Conservation (phyloP, 352 stramenopile species). For the Phytopythium oedochilum region DNA sequence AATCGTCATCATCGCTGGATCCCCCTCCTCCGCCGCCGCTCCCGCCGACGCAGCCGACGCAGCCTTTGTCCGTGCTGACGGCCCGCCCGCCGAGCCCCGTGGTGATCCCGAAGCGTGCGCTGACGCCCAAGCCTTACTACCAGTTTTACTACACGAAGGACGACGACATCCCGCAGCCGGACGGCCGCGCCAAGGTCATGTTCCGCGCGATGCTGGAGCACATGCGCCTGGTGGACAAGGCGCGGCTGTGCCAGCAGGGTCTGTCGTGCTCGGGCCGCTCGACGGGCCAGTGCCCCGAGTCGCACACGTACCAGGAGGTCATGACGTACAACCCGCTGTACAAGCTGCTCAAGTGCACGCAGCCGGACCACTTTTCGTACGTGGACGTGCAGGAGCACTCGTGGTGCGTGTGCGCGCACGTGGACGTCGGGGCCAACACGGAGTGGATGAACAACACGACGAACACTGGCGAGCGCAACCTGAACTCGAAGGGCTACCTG, state of each 20-base stretch:
- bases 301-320: conserved; percentile 43
- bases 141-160: conserved; percentile 29
- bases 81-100: conserved; percentile 3
- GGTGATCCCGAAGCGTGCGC: conserved; percentile 11
- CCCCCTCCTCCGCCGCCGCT: conserved; percentile 2
- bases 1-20: too few species aligned
- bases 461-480: conserved; percentile 4
- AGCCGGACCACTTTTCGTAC: conserved; percentile 36
- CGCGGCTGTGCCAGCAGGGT: conserved; percentile 28
- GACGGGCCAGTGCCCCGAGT: conserved; percentile 15
- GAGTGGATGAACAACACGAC: conserved; percentile 30
- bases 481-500: conserved; percentile 21
- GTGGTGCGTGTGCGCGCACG: conserved; percentile 38
- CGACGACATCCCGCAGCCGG: conserved; percentile 13
- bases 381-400: conserved; percentile 34
- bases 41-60: background rate
- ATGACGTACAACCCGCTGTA: conserved; percentile 52
- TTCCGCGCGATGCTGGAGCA: conserved; percentile 51
- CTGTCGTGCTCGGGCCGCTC: conserved; percentile 15
- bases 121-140: conserved; percentile 17
- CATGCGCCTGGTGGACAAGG: conserved; percentile 37
- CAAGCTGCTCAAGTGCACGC: conserved; percentile 38
- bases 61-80: background rate
- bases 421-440: conserved; percentile 34
- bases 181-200: conserved; percentile 23